These are phyloP conservation scores for Fraxinus nigra DNA, from an alignment of 305 asterid species.

Conservation along the genomic window DNA sequence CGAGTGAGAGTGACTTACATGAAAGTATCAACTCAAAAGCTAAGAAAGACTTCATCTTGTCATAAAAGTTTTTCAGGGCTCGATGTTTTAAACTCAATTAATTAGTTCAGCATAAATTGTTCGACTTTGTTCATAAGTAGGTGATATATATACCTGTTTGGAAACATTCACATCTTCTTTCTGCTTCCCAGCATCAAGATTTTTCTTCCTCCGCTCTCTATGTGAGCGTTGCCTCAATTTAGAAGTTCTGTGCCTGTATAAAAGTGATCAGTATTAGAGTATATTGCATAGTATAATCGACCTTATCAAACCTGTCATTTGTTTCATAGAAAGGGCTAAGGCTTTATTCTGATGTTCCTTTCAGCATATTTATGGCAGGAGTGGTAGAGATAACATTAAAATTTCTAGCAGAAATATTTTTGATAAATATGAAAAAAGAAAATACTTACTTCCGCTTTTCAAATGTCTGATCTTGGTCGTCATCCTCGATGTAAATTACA, in stretches of 20 bases:
- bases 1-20: not conserved
- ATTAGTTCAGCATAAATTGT: not conserved
- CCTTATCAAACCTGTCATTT: not conserved
- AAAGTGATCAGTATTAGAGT: not conserved
- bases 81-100: not conserved
- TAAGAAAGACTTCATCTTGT: not conserved
- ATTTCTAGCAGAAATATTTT: not conserved
- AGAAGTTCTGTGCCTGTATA: conserved; percentile 48
- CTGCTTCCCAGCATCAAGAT: conserved; percentile 26
- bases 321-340: not conserved
- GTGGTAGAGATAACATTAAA: not conserved
- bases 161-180: conserved; percentile 26
- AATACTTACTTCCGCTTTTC: conserved; percentile 53
- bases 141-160: conserved; percentile 25
- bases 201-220: conserved; percentile 41
- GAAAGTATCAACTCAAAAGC: not conserved
- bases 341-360: not conserved
- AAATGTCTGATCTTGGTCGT: conserved; percentile 31
- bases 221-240: conserved; percentile 47
- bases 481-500: conserved; percentile 44
- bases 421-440: not conserved
- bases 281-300: not conserved
- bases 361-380: not conserved
- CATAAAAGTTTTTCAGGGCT: not conserved
- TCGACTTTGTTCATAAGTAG: not conserved